Evolutionary conservation across 768 basidiomycete genomes (phyloP).

Genomic region (Leccinellum albellum): DNA sequence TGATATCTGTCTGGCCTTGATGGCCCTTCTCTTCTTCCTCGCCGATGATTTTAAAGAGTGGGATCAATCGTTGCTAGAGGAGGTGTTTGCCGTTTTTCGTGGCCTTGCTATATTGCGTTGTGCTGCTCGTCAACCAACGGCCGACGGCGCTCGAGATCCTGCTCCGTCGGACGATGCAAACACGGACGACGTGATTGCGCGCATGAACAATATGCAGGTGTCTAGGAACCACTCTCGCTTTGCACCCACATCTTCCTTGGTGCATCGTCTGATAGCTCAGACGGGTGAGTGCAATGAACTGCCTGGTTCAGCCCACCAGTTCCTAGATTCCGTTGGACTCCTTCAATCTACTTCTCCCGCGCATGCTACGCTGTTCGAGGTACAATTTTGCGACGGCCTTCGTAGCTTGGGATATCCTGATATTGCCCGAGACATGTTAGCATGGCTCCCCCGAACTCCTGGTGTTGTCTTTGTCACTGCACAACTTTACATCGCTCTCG

Average conservation of each 20-base stretch:
- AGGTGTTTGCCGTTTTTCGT: conserved; percentile 78
- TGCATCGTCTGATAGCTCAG: conserved; percentile 59
- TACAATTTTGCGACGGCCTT: conserved; percentile 68
- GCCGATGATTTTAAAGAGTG: conserved; percentile 58
- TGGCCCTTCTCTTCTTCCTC: conserved; percentile 69
- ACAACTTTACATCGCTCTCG: conserved; percentile 59
- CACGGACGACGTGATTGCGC: conserved; percentile 61
- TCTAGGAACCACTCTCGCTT: conserved; percentile 45
- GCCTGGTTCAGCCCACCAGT: conserved; percentile 62
- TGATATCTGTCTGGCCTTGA: conserved; percentile 63
- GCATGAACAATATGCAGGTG: conserved; percentile 73
- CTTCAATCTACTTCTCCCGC: conserved; percentile 68
- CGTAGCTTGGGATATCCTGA: conserved; percentile 59
- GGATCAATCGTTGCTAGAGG: conserved; percentile 62
- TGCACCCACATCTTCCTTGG: conserved; percentile 55
- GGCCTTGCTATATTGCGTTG: conserved; percentile 69
- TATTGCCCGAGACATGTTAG: conserved; percentile 59
- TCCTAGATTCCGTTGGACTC: conserved; percentile 63
- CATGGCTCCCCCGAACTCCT: conserved; percentile 77
- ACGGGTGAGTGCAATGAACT: conserved; percentile 46
- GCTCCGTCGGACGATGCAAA: conserved; percentile 32
- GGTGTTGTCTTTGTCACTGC: conserved; percentile 72
- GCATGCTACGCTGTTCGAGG: conserved; percentile 63
- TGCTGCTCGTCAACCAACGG: conserved; percentile 56
- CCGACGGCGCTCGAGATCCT: conserved; percentile 30